Percentiles rank a stretch among this genome's conserved stretches.
phyloP scores from a whole-genome alignment of 495 filamentous ascomycete genomes.

The Penicillium alfredii region DNA sequence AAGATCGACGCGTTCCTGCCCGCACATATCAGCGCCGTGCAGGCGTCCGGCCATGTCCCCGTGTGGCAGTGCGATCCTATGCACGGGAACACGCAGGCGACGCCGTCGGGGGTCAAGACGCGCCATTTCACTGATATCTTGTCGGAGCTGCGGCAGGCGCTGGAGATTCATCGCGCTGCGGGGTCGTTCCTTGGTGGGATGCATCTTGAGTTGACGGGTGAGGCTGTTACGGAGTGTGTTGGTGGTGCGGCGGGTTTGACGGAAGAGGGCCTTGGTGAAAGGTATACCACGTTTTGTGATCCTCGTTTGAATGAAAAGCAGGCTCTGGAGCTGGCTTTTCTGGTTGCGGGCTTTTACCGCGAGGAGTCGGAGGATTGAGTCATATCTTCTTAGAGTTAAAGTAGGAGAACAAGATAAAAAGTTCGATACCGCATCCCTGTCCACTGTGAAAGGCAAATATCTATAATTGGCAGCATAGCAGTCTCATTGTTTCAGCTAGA shows the following conservation, averaged over 20 bases:
- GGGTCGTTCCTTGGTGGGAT: slow-evolving; percentile 86
- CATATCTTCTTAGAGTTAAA: no score
- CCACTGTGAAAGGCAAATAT: no score
- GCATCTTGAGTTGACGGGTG: slow-evolving; percentile 90
- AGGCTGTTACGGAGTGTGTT: slow-evolving; percentile 92
- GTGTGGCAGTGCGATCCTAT: slow-evolving; percentile 99
- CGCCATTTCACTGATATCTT: slow-evolving; percentile 82
- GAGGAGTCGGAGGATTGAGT: slow-evolving; percentile 26
- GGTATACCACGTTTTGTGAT: slow-evolving; percentile 95
- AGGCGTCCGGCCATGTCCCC: slow-evolving; percentile 63
- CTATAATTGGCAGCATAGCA: no score
- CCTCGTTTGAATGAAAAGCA: slow-evolving; percentile 96
- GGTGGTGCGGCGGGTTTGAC: slow-evolving; percentile 83
- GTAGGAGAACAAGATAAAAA: no score
- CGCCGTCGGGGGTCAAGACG: slow-evolving; percentile 72
- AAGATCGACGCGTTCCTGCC: slow-evolving; percentile 68
- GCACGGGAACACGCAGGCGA: slow-evolving; percentile 72
- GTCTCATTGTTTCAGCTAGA: no score
- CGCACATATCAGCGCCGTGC: slow-evolving; percentile 79
- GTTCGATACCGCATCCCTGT: no score
- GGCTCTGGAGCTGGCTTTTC: slow-evolving; percentile 87
- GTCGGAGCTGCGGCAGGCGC: slow-evolving; percentile 69
- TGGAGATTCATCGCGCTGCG: slow-evolving; percentile 76
- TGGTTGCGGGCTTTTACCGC: slow-evolving; percentile 81
- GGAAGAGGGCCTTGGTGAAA: slow-evolving; percentile 77